These are phyloP conservation scores for Drechslerella stenobrocha DNA, from an alignment of 2,329 filamentous ascomycete genomes.

Conservation along the genomic window DNA sequence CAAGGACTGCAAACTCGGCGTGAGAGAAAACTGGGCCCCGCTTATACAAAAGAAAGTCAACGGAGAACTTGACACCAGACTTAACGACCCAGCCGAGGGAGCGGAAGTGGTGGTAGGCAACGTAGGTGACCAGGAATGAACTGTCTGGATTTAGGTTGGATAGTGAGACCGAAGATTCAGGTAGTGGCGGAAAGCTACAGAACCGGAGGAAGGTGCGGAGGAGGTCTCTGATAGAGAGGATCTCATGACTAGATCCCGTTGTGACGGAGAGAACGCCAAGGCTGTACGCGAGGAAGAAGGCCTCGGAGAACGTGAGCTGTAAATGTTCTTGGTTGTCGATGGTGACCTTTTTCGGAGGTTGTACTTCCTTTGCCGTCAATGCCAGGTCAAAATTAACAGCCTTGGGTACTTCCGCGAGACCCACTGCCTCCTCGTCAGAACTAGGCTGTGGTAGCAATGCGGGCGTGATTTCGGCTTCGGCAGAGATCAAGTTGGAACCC, in stretches of 20 bases:
- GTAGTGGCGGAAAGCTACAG: conserved; percentile 69
- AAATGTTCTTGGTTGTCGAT: conserved; percentile 74
- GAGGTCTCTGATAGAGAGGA: conserved; percentile 63
- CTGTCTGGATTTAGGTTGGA: conserved; percentile 69
- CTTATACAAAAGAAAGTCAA: conserved; percentile 92
- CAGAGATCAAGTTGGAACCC: conserved; percentile 10
- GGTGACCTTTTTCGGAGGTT: conserved; percentile 30
- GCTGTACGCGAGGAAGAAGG: conserved; percentile 83
- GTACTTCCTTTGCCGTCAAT: conserved; percentile 17
- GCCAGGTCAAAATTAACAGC: conserved; percentile 20
- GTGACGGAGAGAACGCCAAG: conserved; percentile 72
- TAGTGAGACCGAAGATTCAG: conserved; percentile 49
- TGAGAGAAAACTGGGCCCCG: conserved; percentile 92
- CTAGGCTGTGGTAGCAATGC: background rate
- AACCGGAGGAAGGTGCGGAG: conserved; percentile 69
- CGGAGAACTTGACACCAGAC: conserved; percentile 89
- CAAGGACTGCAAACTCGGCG: conserved; percentile 84
- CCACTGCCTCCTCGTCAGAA: background rate
- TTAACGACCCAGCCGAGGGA: conserved; percentile 94
- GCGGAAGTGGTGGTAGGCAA: conserved; percentile 92
- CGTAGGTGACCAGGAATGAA: conserved; percentile 81
- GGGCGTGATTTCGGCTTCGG: background rate
- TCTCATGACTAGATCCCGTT: conserved; percentile 24
- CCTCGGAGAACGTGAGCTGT: conserved; percentile 87
- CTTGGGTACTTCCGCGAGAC: conserved; percentile 12